Evolutionary conservation across 768 basidiomycete species (phyloP).

Genomic region (Aureoboletus auriporus): DNA sequence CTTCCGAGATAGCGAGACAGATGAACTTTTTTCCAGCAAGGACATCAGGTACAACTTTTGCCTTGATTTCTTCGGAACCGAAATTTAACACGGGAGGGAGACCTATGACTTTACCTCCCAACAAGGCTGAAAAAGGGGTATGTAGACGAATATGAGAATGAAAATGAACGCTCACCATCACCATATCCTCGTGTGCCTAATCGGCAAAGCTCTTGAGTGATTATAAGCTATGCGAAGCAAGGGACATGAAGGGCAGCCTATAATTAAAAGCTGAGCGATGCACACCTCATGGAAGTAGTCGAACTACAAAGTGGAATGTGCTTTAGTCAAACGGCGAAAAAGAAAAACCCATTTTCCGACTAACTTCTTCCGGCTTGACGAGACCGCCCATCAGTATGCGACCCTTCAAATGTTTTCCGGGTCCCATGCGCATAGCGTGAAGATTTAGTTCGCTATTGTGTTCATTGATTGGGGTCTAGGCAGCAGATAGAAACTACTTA

Average conservation of each 20-base stretch:
- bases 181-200: slow-evolving; percentile 60
- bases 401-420: slow-evolving; percentile 81
- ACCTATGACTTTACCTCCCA: slow-evolving; percentile 64
- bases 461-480: background rate
- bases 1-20: slow-evolving; percentile 71
- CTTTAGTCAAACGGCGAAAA: slow-evolving; percentile 1
- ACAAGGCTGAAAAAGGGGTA: slow-evolving; percentile 27
- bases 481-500: slow-evolving; percentile 25
- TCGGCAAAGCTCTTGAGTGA: slow-evolving; percentile 61
- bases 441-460: slow-evolving; percentile 55
- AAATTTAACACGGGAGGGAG: slow-evolving; percentile 73
- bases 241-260: background rate
- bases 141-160: background rate
- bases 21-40: slow-evolving; percentile 66
- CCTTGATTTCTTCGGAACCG: slow-evolving; percentile 48
- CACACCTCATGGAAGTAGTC: slow-evolving; percentile 71
- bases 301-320: slow-evolving; percentile 37
- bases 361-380: slow-evolving; percentile 70
- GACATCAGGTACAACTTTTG: slow-evolving; percentile 45
- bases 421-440: slow-evolving; percentile 90
- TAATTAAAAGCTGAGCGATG: slow-evolving; percentile 22
- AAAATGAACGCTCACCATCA: slow-evolving; percentile 41
- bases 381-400: slow-evolving; percentile 68
- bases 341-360: slow-evolving; percentile 10
- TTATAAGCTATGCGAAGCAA: slow-evolving; percentile 40